Base-by-base conservation (phyloP, 2,329 filamentous ascomycete genomes). In the Diaporthe longicolla region DNA sequence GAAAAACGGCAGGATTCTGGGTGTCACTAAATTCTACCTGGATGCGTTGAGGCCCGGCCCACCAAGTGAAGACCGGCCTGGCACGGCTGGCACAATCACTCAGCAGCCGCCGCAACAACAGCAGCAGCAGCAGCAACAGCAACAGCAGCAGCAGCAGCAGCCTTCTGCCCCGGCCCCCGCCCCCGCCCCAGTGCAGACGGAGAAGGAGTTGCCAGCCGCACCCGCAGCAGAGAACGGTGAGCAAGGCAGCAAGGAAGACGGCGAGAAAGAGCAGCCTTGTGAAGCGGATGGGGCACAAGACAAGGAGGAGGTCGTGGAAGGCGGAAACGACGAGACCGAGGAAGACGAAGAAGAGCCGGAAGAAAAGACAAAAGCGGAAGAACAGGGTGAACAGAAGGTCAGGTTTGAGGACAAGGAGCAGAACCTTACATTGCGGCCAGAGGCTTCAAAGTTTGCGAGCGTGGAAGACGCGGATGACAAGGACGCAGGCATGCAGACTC, bases 11-110 rank as follows among this genome's bases (percentile, higher is more conserved):
- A 91, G 95, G 74, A 97, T 99, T 76, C 93, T 98, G 4, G 95
- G 96, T 66, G 97, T 98, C 40, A 93, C 97, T 78, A 95, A 95
- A 78, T 99, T 98, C 84, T 99, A 99, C 83, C 89, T 99, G 43
- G 95, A 98, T 81, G 97, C 96, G 32, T 84, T 89, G 78, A 83
- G 87, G 54, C 86, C 87, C 7, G 85, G 84, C 0, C 86, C 86
- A 11, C 80, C 80, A 11, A 68, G 77, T 75, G 83, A 85, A 68
- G 82, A 85, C 70, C 72, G 75, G 48, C 73, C 74, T 37, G 54
- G 78, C 35, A 74, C 70, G 19, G 58, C 81, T 21, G 69, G 69
- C n/a, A 71, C 69, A 29, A 21, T 71, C n/a, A 71, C 69, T 3
- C 77, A 77, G 19, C 73, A 77, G 6, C 73, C 77, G 40, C 71